phyloP scores from a whole-genome alignment of 352 stramenopile genomes.

The Pythium monospermum region DNA sequence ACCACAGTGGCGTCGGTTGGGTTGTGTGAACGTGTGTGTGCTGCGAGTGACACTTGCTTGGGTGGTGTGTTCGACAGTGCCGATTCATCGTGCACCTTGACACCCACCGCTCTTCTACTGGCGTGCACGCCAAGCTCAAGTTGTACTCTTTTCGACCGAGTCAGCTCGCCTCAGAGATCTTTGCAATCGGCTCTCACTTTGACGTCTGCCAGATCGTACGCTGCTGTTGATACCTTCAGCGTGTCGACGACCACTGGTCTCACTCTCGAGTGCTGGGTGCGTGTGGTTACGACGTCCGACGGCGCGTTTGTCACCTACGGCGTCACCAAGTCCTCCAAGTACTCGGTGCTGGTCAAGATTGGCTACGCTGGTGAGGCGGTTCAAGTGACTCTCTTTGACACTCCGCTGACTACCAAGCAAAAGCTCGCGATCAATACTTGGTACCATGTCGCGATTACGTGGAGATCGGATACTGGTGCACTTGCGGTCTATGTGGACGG shows the following conservation, averaged over 20 bases:
- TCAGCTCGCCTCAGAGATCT: not conserved
- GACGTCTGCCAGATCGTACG: constrained; percentile 7
- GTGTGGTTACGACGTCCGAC: constrained; percentile 10
- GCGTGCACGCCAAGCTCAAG: constrained; percentile 5
- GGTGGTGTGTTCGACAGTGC: constrained; percentile 16
- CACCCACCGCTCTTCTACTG: not conserved
- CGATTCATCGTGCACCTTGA: constrained; percentile 10
- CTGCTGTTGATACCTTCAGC: constrained; percentile 17
- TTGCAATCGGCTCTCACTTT: not conserved
- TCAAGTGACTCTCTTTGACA: constrained; percentile 23
- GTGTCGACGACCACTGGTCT: constrained; percentile 9
- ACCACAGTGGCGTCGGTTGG: constrained; percentile 11
- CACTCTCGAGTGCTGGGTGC: constrained; percentile 28
- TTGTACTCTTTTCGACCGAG: constrained; percentile 19
- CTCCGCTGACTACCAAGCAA: constrained; percentile 13
- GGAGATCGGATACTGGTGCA: constrained; percentile 4
- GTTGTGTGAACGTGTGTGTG: constrained; percentile 12
- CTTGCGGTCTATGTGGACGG: constrained; percentile 20
- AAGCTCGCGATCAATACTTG: constrained; percentile 7
- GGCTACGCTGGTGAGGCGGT: constrained; percentile 16
- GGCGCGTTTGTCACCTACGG: constrained; percentile 27
- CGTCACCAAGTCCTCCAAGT: constrained; percentile 8
- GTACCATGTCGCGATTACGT: constrained; percentile 24
- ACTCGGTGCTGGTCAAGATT: constrained; percentile 8
- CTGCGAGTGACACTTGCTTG: not conserved